Evolutionary conservation across 2,329 filamentous ascomycete species (phyloP).

Genomic region (Cylindrodendrum hubeiense): DNA sequence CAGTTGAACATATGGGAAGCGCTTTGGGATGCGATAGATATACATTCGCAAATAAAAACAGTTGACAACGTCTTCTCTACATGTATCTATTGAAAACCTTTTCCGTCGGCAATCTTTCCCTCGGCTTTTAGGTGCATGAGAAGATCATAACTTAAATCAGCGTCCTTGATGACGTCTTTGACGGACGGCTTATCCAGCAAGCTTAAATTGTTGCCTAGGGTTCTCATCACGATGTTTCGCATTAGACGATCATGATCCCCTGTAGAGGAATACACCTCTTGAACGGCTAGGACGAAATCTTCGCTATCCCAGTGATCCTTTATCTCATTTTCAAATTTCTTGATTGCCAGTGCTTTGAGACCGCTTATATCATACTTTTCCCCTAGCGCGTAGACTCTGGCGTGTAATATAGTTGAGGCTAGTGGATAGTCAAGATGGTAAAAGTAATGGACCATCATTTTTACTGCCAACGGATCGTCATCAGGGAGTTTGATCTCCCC

Average conservation of each 20-base stretch:
- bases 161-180: slow-evolving; percentile 7
- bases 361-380: slow-evolving; percentile 10
- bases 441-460: slow-evolving; percentile 20
- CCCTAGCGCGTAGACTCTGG: slow-evolving; percentile 15
- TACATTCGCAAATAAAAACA: too few relatives aligned
- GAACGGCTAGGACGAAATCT: neutral
- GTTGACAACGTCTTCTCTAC: too few relatives aligned
- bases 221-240: slow-evolving; percentile 8
- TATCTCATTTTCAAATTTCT: slow-evolving; percentile 9
- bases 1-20: too few relatives aligned
- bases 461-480: slow-evolving; percentile 10
- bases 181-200: slow-evolving; percentile 11
- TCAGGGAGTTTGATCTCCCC: slow-evolving; percentile 10
- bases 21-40: too few relatives aligned
- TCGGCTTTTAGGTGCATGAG: slow-evolving; percentile 17
- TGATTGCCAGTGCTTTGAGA: neutral
- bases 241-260: slow-evolving; percentile 1
- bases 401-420: slow-evolving; percentile 13
- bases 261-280: slow-evolving; percentile 17
- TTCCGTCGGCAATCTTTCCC: too few relatives aligned
- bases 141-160: slow-evolving; percentile 8
- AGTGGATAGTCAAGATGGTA: slow-evolving; percentile 19
- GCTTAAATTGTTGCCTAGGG: neutral
- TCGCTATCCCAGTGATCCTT: slow-evolving; percentile 1
- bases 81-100: too few relatives aligned